These are phyloP conservation scores for Colletotrichum phormii DNA, from an alignment of 2,329 filamentous ascomycete species.

Conservation along the genomic window DNA sequence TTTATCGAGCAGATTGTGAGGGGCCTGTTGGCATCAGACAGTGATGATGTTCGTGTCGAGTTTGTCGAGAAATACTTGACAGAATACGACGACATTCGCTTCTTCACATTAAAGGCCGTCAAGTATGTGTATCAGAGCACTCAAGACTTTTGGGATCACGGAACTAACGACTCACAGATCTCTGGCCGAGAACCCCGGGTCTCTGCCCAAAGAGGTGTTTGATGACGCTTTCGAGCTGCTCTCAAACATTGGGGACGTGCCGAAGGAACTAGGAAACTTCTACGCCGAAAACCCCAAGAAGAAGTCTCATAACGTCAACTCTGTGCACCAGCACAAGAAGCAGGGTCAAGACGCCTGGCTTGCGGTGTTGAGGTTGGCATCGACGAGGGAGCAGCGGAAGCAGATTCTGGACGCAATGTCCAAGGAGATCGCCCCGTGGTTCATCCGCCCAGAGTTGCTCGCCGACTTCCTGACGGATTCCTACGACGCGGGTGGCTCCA, in stretches of 20 bases:
- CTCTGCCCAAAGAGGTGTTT: slow-evolving; percentile 52
- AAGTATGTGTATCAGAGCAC: slow-evolving; percentile 63
- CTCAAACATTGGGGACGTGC: slow-evolving; percentile 76
- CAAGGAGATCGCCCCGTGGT: slow-evolving; percentile 87
- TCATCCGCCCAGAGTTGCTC: slow-evolving; percentile 85
- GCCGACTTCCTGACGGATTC: slow-evolving; percentile 98
- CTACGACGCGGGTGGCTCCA: slow-evolving; percentile 87
- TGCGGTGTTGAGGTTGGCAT: slow-evolving; percentile 74
- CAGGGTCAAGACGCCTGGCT: slow-evolving; percentile 90
- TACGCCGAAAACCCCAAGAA: slow-evolving; percentile 74
- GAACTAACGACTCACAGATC: slow-evolving; percentile 43
- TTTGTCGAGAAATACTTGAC: slow-evolving; percentile 84
- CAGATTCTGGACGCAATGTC: slow-evolving; percentile 80
- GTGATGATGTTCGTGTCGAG: slow-evolving; percentile 72
- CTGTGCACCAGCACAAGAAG: slow-evolving; percentile 78
- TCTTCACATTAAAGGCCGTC: slow-evolving; percentile 81
- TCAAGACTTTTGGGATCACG: background rate
- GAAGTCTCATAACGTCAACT: slow-evolving; percentile 74
- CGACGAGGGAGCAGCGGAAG: slow-evolving; percentile 82
- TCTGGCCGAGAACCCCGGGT: slow-evolving; percentile 42
- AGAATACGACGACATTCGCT: slow-evolving; percentile 86
- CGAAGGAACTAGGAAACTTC: slow-evolving; percentile 76
- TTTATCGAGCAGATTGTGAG: slow-evolving; percentile 75
- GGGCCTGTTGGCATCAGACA: slow-evolving; percentile 68
- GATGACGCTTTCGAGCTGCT: slow-evolving; percentile 72